Percentiles rank a stretch among this genome's conserved stretches.
phyloP scores from a whole-genome alignment of 1,284 basidiomycete genomes.

The Ganoderma sinense region DNA sequence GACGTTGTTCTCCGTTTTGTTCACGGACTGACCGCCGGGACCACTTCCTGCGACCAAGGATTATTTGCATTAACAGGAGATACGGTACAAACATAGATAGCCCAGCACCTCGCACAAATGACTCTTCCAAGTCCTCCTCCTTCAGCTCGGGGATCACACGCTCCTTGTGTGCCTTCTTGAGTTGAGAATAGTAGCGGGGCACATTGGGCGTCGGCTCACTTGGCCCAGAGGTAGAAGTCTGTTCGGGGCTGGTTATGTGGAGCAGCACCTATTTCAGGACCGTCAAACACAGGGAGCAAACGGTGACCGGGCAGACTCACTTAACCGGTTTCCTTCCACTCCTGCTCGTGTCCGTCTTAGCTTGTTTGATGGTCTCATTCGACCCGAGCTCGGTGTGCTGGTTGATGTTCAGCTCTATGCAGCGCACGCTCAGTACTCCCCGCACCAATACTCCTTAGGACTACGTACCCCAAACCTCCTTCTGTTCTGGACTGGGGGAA shows the following conservation, averaged over 20 bases:
- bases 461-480: constrained; percentile 65
- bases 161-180: constrained; percentile 71
- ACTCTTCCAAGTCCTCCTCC: constrained; percentile 79
- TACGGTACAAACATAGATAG: constrained; percentile 22
- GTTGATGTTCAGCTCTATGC: constrained; percentile 67
- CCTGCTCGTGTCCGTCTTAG: constrained; percentile 52
- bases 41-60: constrained; percentile 67
- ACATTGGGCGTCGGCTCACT: constrained; percentile 46
- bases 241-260: constrained; percentile 41
- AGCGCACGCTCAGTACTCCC: constrained; percentile 10
- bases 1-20: constrained; percentile 87
- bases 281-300: constrained; percentile 24
- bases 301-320: constrained; percentile 30
- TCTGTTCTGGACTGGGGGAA: constrained; percentile 37
- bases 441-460: constrained; percentile 1
- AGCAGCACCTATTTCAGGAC: constrained; percentile 40
- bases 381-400: constrained; percentile 78
- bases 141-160: constrained; percentile 69
- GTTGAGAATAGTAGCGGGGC: constrained; percentile 65
- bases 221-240: constrained; percentile 33
- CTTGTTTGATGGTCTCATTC: constrained; percentile 73
- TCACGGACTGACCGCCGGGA: constrained; percentile 86
- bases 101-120: constrained; percentile 73
- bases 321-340: constrained; percentile 47
- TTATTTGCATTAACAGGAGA: constrained; percentile 26